phyloP scores from a whole-genome alignment of 192 early-diverging fungal genomes.

The Glomus cerebriforme region DNA sequence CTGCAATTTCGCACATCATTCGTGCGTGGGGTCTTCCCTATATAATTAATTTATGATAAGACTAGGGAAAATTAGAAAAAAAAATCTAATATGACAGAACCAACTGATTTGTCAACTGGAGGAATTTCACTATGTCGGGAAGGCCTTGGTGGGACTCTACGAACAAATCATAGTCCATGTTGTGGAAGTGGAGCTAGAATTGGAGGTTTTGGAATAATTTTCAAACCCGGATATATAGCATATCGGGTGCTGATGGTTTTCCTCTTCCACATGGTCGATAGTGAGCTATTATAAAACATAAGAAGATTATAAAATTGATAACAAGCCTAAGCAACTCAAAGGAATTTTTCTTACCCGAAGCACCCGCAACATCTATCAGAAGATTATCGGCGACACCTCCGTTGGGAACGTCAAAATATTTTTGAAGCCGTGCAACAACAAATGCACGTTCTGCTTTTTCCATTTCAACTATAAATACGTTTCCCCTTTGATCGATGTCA shows the following conservation, averaged over 20 bases:
- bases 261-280: slow-evolving; percentile 11
- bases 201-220: slow-evolving; percentile 4
- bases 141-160: background rate
- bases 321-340: slow-evolving; percentile 9
- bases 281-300: slow-evolving; percentile 8
- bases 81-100: slow-evolving; percentile 12
- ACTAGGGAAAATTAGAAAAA: slow-evolving; percentile 20
- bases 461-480: slow-evolving; percentile 14
- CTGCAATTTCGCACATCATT: slow-evolving; percentile 20
- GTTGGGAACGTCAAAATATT: background rate
- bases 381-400: background rate
- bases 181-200: background rate
- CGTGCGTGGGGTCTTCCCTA: slow-evolving; percentile 24
- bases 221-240: slow-evolving; percentile 1
- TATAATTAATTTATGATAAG: slow-evolving; percentile 30
- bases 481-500: slow-evolving; percentile 15
- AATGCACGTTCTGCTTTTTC: background rate
- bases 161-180: background rate
- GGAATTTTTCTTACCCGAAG: slow-evolving; percentile 10
- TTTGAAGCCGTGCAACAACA: background rate
- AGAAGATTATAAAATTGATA: slow-evolving; percentile 21
- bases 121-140: slow-evolving; percentile 11
- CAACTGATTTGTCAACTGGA: slow-evolving; percentile 9
- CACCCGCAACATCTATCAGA: background rate
- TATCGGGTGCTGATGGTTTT: background rate